phyloP scores from a whole-genome alignment of 176 grass and related monocot genomes.

The Lolium multiflorum region DNA sequence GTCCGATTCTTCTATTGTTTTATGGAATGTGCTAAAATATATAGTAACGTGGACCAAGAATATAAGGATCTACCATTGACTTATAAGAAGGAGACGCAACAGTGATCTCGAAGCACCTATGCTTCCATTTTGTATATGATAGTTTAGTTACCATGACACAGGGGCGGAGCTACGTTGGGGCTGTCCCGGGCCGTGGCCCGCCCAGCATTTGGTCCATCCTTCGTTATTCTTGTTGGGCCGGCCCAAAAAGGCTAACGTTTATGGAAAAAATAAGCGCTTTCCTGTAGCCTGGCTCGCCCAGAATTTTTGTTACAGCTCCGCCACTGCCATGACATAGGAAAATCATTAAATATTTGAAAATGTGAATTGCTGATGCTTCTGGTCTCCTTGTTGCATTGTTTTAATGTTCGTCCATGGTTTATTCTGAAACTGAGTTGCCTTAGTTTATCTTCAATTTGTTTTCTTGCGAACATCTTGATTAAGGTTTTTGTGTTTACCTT shows the following conservation, averaged over 20 bases:
- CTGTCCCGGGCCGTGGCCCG: too few relatives aligned
- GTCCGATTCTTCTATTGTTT: not conserved
- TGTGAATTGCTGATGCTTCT: conserved; percentile 6
- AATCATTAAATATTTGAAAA: conserved; percentile 22
- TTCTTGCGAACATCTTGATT: conserved; percentile 26
- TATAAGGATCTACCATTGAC: not conserved
- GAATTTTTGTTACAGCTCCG: too few relatives aligned
- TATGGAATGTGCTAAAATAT: conserved; percentile 2
- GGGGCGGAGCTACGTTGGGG: too few relatives aligned
- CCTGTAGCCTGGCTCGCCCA: too few relatives aligned
- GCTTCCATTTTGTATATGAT: not conserved
- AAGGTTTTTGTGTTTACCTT: conserved; percentile 29
- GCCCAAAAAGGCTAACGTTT: too few relatives aligned
- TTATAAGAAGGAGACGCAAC: not conserved
- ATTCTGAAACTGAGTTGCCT: not conserved
- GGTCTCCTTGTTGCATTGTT: not conserved
- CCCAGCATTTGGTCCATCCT: too few relatives aligned
- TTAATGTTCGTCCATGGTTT: not conserved
- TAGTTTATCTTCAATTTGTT: not conserved
- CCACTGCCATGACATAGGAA: not conserved
- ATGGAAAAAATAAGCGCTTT: too few relatives aligned
- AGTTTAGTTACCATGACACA: conserved; percentile 4
- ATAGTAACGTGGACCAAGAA: conserved; percentile 6
- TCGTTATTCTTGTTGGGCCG: too few relatives aligned
- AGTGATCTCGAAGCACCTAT: not conserved